A percentile compares a stretch with the other conserved stretches of the same genome.
Evolutionary conservation across 75 land plant genomes (phyloP).

Genomic region (Cryptomeria japonica): DNA sequence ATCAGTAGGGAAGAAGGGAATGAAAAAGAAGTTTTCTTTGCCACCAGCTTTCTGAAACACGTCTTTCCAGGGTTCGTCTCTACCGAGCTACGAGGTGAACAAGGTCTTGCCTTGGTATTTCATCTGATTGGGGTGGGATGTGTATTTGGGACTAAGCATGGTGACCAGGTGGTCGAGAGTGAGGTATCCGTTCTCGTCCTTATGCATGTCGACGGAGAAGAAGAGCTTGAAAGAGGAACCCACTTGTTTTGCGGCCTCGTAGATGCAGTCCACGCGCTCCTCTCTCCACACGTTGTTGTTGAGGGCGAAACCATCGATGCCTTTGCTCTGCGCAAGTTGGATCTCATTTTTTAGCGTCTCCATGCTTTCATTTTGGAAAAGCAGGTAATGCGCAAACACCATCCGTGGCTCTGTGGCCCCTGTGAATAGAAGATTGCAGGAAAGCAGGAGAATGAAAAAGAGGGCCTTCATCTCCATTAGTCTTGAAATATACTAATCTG

Average conservation of each 20-base stretch:
- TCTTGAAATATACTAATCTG: too few species aligned
- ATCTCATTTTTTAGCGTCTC: conserved; percentile 22
- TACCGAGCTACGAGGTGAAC: conserved; percentile 15
- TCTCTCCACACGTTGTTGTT: conserved; percentile 11
- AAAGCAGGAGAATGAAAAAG: too few species aligned
- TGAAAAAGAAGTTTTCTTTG: background rate
- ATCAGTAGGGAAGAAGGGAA: conserved; percentile 20
- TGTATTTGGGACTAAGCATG: conserved; percentile 20
- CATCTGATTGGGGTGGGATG: conserved; percentile 14
- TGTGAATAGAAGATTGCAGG: background rate
- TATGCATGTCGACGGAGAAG: conserved; percentile 26
- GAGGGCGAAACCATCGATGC: conserved; percentile 40
- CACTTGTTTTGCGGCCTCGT: conserved; percentile 10
- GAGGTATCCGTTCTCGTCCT: too few species aligned
- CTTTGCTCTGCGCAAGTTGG: conserved; percentile 19
- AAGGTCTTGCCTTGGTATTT: conserved; percentile 15
- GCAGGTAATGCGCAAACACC: conserved; percentile 9
- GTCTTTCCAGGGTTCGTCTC: background rate
- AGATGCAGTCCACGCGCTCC: conserved; percentile 1
- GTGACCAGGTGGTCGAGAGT: background rate
- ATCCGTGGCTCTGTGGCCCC: background rate
- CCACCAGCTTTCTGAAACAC: conserved; percentile 10
- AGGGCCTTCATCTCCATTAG: too few species aligned
- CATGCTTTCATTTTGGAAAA: conserved; percentile 3
- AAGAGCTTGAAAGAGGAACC: conserved; percentile 18